Evolutionary conservation across 257 asterid genomes (phyloP), one percentile per base, ranked within the genome.

Genomic region (Knoxia roxburghii): DNA sequence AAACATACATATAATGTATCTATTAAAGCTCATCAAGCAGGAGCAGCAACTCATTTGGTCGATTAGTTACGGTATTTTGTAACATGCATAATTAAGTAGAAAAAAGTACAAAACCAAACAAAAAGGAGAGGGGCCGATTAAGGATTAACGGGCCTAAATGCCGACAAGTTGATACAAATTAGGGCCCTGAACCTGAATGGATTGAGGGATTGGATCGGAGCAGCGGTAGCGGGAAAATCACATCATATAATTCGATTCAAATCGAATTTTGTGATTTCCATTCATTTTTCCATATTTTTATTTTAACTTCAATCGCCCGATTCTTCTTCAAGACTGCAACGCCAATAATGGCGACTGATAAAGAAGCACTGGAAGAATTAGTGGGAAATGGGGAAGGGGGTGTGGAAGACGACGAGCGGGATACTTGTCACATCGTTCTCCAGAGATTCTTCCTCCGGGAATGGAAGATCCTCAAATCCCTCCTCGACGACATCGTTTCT

Each of bases 361-460:
- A 8, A 6, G 59, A 58, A 35, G 71, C 61, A 26, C 6, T 35
- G n/a, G 27, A 40, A 5, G 75, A 29, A 49, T 77, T 15, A 39
- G 86, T 72, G 39, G 84, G 67, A 20, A 49, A 58, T 7, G 66
- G 26, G 9, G 65, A 3, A 23, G 75, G 20, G 52, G 80, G 23
- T 26, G 94, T 67, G 55, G 91, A 80, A 68, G 95, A 88, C 69
- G 95, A 90, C 23, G 96, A 88, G 83, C 89, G 79, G 78, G 99
- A 86, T 56, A 85, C 97, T 3, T 86, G 90, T 70, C 95, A 93
- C 76, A 63, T 73, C 63, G 88, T 86, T 63, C 62, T 90, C 69
- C 96, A 84, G 79, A 79, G 92, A 40, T 90, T 85, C 85, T 93
- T 93, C 51, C 95, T 93, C 45, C 96, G 80, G 50, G 99, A 93